Evolutionary conservation across 2,329 filamentous ascomycete genomes (phyloP).

Genomic region (Leptographium wingfieldii): DNA sequence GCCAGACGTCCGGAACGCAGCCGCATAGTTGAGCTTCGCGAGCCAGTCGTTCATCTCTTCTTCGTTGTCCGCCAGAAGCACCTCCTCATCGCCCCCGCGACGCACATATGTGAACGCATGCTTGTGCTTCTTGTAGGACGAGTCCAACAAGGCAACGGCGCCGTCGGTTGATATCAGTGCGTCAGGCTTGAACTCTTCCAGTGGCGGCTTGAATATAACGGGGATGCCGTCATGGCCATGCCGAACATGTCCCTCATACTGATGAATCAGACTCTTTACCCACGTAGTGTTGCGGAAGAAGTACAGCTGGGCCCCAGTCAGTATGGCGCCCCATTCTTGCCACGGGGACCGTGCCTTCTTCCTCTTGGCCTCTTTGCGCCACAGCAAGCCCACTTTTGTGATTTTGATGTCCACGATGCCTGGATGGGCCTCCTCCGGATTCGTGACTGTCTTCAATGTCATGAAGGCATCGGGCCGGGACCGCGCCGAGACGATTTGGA

Average conservation of each 20-base stretch:
- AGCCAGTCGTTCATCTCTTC: constrained; percentile 94
- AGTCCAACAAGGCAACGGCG: constrained; percentile 77
- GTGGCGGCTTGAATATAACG: constrained; percentile 78
- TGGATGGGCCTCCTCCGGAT: constrained; percentile 75
- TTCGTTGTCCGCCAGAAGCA: constrained; percentile 82
- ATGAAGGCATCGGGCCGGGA: constrained; percentile 94
- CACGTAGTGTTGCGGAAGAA: constrained; percentile 90
- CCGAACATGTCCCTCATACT: constrained; percentile 73
- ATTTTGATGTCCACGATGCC: constrained; percentile 96
- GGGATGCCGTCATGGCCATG: constrained; percentile 63
- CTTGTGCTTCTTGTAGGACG: constrained; percentile 87
- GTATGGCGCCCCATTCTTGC: constrained; percentile 96
- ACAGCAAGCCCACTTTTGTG: constrained; percentile 86
- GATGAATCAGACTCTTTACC: constrained; percentile 82
- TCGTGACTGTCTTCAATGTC: constrained; percentile 71
- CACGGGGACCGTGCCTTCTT: constrained; percentile 90
- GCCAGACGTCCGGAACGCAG: constrained; percentile 82
- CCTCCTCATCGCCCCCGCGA: constrained; percentile 77
- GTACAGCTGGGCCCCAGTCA: constrained; percentile 94
- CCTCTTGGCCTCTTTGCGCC: constrained; percentile 89
- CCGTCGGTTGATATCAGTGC: constrained; percentile 86
- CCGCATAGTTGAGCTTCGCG: constrained; percentile 89
- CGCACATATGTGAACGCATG: constrained; percentile 86
- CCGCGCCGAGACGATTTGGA: constrained; percentile 89
- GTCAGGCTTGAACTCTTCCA: constrained; percentile 89